Evolutionary conservation across 2,329 filamentous ascomycete species (phyloP), one percentile per base, ranked within the genome.

Genomic region (Gaeumannomyces tritici): DNA sequence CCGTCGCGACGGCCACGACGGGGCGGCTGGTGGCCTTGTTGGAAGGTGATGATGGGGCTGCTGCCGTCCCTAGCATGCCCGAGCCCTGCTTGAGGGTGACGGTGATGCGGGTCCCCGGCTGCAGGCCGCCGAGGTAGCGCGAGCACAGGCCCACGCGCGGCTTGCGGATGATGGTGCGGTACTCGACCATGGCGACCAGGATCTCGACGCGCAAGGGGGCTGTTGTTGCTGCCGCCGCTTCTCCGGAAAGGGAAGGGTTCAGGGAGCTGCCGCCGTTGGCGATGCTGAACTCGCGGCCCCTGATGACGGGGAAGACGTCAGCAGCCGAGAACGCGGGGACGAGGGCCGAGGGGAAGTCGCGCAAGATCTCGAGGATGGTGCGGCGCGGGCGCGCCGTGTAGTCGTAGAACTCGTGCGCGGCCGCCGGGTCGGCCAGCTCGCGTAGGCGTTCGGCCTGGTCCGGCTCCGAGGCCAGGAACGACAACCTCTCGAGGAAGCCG

Each of bases 231-330:
- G 57, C 28, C 9, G 21, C 31, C 56, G 61, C 18, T 35, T 57
- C 1, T 61, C 55, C 59, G 64, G 26, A 15, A 21, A 15, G 18
- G 21, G 35, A 31, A 31, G 3, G 4, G 66, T 66, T 51, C 59
- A 77, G 72, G 11, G 76, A 69, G 2, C 65, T 64, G 7, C 86
- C 87, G 8, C 89, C 88, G 66, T 89, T 95, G 42, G 91, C 91
- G 64, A 98, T 93, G 73, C 93, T 97, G 72, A 96, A 99, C 68
- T 96, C 90, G 7, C 95, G 84, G n/a, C 88, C 89, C n/a, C 91
- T 87, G 58, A 98, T 88, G 4, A 87, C 70, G 0, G 95, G 95
- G 62, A 99, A 87, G 21, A 93, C 80, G 62, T 88, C 85, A 12
- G 90, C 80, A 1, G 88, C 80, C 59, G 88, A 85, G 62, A 88